Base-by-base conservation (phyloP, 371 early-diverging fungal species). In the Apophysomyces elegans region DNA sequence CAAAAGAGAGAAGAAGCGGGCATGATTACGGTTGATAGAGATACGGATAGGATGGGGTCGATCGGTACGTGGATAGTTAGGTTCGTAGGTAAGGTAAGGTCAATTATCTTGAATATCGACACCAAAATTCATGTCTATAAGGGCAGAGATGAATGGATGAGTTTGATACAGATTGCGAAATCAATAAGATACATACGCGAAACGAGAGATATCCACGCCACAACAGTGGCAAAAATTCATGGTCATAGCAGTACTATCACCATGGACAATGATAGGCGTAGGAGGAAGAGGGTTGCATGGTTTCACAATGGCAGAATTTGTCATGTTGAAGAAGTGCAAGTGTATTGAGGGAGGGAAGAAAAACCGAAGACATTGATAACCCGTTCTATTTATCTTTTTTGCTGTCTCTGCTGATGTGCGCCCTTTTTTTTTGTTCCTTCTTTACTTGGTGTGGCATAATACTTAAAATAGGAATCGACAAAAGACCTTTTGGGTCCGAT, bases 191-290 rank as follows among this genome's bases (percentile, higher is more conserved):
- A 50, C 54, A 21, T 50, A 50, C 54, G 54, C 54, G 2, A 50
- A 50, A 21, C 54, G 54, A 50, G 54, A 50, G 54, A 50, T 21
- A 50, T 50, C 54, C 4, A 50, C 54, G 21, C 54, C 54, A 50
- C 54, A 50, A 26, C 54, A 50, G 21, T 50, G 54, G 54, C 54
- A 50, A 11, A 50, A 50, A 50, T 50, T 50, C 54, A 50, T 50
- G 35, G 21, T 50, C 21, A 21, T 21, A 9, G 21, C 54, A 7
- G 32, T 21, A 21, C 54, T 50, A 26, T 50, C 21, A 50, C 54
- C 21, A 21, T 21, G 54, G 46, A 13, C 16, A 26, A 26, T 26
- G 32, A 26, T 26, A 26, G 32, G 32, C 32, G 32, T 1, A 26
- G 32, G 32, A 26, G 32, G 32, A 50, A 50, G 18, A 11, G 9